phyloP scores from a whole-genome alignment of 805 yeast genomes.

The Middelhovenomyces tepae region DNA sequence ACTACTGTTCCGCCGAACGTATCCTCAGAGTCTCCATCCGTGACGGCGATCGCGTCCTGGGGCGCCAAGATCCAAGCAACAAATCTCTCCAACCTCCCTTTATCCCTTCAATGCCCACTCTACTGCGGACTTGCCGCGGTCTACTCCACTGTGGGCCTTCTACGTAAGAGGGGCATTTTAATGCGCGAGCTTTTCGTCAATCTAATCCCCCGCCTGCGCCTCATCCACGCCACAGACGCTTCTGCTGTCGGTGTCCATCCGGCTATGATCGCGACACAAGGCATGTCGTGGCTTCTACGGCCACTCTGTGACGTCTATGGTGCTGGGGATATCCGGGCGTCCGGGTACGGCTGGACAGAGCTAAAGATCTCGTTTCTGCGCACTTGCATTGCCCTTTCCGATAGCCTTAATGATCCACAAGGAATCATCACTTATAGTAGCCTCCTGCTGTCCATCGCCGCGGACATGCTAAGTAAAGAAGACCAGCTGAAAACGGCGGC shows the following conservation, averaged over 20 bases:
- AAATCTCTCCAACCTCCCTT: slow-evolving; percentile 37
- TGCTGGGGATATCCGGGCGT: slow-evolving; percentile 31
- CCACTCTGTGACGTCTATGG: slow-evolving; percentile 52
- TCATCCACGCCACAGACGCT: too few relatives aligned
- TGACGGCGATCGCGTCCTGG: slow-evolving; percentile 39
- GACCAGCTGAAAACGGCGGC: slow-evolving; percentile 45
- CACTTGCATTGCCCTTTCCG: slow-evolving; percentile 45
- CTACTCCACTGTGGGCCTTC: slow-evolving; percentile 50
- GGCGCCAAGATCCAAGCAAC: slow-evolving; percentile 40
- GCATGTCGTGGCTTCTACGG: slow-evolving; percentile 25
- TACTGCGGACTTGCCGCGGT: slow-evolving; percentile 58
- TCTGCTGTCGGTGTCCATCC: too few relatives aligned
- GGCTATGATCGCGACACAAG: too few relatives aligned
- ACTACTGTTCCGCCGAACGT: slow-evolving; percentile 22
- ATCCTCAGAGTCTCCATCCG: slow-evolving; percentile 19
- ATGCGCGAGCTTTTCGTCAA: slow-evolving; percentile 55
- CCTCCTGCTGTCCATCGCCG: slow-evolving; percentile 46
- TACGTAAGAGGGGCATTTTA: slow-evolving; percentile 62
- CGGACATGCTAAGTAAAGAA: slow-evolving; percentile 42
- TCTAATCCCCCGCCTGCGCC: slow-evolving; percentile 17
- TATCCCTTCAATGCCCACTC: slow-evolving; percentile 49
- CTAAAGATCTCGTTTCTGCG: slow-evolving; percentile 49
- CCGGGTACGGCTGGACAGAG: slow-evolving; percentile 42
- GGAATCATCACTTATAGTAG: slow-evolving; percentile 42
- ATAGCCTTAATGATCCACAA: slow-evolving; percentile 38